Evolutionary conservation across 768 basidiomycete species (phyloP), one percentile per base, ranked within the genome.

Genomic region (Hydnomerulius pinastri): DNA sequence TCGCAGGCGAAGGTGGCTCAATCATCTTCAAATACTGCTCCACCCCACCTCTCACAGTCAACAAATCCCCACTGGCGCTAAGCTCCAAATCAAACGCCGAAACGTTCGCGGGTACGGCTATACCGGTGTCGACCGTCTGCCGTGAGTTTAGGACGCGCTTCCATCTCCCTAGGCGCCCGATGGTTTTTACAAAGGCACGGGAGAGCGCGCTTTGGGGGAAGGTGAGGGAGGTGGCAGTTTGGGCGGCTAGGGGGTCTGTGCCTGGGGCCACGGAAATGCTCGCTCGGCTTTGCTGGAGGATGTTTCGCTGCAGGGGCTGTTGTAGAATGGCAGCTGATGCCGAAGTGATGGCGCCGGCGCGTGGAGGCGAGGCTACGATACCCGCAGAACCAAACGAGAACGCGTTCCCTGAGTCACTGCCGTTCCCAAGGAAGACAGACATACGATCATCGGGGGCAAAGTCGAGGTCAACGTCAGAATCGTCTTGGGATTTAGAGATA

Each of bases 121-220:
- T 64, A 6, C 69, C 70, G 17, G 75, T 69, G 29, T 71, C 68
- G 32, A 70, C 55, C 17, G 67, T 57, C 20, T 66, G 64, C 5
- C 77, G 66, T 29, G 73, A 69, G 56, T 87, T 84, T 44, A 93
- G 66, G 24, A 89, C 90, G 6, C 92, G 82, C 60, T 79, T 88
- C 88, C 92, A 88, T 9, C 87, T 74, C 2, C 92, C 92, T 15
- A 95, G 70, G 5, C 87, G 79, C 4, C 92, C 90, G 24, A 93
- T 84, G 3, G 92, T 92, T 68, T 83, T 87, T 46, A 89, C 85
- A 40, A 94, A 80, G 10, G 80, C 88, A 1, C 90, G 79, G 0
- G 88, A 90, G 13, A 93, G 72, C 0, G 84, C 75, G 58, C 76
- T 82, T 46, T 86, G 82, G 1, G 83, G 79, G 11, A 83, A 69